phyloP scores from a whole-genome alignment of 352 stramenopile genomes.

The Blastocystis sp. region DNA sequence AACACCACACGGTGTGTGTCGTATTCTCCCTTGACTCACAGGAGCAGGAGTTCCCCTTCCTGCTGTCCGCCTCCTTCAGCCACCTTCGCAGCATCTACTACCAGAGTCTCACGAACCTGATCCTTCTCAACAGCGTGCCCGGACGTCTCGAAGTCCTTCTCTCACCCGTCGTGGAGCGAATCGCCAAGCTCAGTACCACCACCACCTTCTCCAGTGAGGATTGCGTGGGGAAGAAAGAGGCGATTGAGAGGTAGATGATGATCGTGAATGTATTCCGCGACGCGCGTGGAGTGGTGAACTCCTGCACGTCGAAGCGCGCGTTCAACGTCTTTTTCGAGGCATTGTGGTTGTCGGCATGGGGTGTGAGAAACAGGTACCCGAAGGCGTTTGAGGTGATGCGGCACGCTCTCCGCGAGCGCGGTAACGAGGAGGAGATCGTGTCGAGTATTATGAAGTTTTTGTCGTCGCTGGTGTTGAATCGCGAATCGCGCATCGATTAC shows the following conservation, averaged over 20 bases:
- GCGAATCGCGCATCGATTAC: conserved; percentile 63
- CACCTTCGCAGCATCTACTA: conserved; percentile 36
- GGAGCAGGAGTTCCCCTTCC: conserved; percentile 46
- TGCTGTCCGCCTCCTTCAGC: conserved; percentile 12
- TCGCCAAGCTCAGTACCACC: neutral
- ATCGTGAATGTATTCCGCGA: conserved; percentile 58
- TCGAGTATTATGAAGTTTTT: conserved; percentile 58
- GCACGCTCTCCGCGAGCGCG: conserved; percentile 9
- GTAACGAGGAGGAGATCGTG: conserved; percentile 35
- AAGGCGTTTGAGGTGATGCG: conserved; percentile 56
- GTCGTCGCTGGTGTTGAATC: conserved; percentile 30
- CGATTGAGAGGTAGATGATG: neutral
- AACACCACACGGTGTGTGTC: conserved; percentile 19
- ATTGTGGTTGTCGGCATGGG: neutral
- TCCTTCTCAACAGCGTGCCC: conserved; percentile 30
- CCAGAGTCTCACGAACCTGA: conserved; percentile 24
- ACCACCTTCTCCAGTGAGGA: neutral
- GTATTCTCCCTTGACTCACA: neutral
- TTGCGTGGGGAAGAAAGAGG: neutral
- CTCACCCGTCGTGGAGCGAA: neutral
- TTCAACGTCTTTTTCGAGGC: conserved; percentile 58
- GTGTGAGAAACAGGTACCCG: conserved; percentile 26
- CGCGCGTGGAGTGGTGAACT: conserved; percentile 42
- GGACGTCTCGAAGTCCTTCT: conserved; percentile 38
- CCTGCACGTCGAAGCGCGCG: conserved; percentile 12